These are phyloP conservation scores for Thalassiosira profunda DNA, from an alignment of 108 stramenopile genomes.

Conservation along the genomic window DNA sequence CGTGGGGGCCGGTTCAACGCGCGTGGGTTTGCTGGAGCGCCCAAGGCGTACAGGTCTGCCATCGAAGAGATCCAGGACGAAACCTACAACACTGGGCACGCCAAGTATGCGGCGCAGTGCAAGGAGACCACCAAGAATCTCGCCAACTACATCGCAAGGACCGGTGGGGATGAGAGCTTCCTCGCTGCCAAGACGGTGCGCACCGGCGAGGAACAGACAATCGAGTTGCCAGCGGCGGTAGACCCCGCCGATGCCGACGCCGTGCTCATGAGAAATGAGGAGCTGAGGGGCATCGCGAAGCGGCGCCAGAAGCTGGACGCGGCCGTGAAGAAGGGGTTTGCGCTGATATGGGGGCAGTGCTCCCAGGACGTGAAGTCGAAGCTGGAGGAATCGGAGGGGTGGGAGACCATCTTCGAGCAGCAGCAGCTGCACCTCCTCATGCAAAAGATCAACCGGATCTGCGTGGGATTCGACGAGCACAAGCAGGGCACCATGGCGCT, in stretches of 20 bases:
- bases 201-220: neutral
- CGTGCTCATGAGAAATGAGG: neutral
- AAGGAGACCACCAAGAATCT: neutral
- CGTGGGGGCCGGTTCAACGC: no score
- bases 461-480: slow-evolving; percentile 3
- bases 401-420: neutral
- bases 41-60: no score
- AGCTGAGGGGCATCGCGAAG: neutral
- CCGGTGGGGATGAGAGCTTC: neutral
- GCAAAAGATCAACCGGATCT: neutral
- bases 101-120: neutral
- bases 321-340: neutral
- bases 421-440: neutral
- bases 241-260: neutral
- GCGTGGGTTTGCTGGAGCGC: no score
- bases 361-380: neutral
- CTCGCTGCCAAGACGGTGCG: neutral
- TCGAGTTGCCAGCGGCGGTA: neutral
- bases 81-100: neutral
- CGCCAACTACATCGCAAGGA: neutral
- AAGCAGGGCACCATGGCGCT: neutral
- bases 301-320: neutral
- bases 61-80: no score
- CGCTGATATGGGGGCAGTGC: neutral
- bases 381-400: neutral